Evolutionary conservation across 2,329 filamentous ascomycete species (phyloP).

Genomic region (Fusarium neocosmosporiellum): DNA sequence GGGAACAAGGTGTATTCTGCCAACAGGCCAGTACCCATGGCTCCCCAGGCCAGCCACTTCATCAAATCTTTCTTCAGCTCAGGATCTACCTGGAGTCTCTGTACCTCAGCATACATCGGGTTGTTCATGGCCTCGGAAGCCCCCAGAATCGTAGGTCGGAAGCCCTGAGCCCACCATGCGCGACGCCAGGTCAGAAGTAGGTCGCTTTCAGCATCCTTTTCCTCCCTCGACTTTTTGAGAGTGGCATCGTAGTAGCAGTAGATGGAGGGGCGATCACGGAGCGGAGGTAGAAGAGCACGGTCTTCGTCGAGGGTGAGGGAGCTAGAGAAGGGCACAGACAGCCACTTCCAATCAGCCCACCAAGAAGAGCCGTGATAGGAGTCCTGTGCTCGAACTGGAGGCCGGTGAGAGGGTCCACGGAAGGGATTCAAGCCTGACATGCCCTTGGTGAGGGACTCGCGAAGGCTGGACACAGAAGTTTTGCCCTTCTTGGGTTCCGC

Average conservation of each 20-base stretch:
- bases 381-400: constrained; percentile 80
- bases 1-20: constrained; percentile 84
- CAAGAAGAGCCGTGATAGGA: constrained; percentile 82
- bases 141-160: constrained; percentile 84
- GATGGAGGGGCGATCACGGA: constrained; percentile 76
- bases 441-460: constrained; percentile 57
- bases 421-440: constrained; percentile 70
- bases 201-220: constrained; percentile 78
- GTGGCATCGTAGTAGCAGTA: constrained; percentile 92
- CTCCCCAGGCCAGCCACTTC: constrained; percentile 92
- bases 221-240: constrained; percentile 68
- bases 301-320: constrained; percentile 83
- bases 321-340: constrained; percentile 85
- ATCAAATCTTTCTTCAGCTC: constrained; percentile 77
- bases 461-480: constrained; percentile 59
- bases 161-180: constrained; percentile 96
- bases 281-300: constrained; percentile 82
- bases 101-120: constrained; percentile 78
- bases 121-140: constrained; percentile 85
- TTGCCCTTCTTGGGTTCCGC: constrained; percentile 57
- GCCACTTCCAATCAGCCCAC: constrained; percentile 92
- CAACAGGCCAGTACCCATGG: constrained; percentile 86
- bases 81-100: constrained; percentile 69
- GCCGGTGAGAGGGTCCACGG: constrained; percentile 75
- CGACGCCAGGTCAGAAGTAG: constrained; percentile 88